These are phyloP conservation scores for Lactarius quietus DNA, from an alignment of 768 basidiomycete species.

Conservation along the genomic window DNA sequence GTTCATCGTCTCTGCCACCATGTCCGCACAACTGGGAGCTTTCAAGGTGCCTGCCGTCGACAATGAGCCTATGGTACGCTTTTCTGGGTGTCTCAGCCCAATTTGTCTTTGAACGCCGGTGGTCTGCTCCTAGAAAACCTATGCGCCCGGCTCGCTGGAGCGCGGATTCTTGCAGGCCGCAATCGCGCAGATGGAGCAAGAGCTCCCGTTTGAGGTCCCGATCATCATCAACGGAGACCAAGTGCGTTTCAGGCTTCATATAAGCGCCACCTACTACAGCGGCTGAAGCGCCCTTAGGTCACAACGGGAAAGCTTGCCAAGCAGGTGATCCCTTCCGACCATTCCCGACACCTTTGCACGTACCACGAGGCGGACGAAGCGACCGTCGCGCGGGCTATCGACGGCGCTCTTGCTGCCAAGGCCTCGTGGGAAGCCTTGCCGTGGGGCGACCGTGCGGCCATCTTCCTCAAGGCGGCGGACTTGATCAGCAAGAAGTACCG, in stretches of 20 bases:
- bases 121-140: slow-evolving; percentile 51
- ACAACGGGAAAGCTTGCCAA: slow-evolving; percentile 74
- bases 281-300: slow-evolving; percentile 44
- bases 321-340: slow-evolving; percentile 84
- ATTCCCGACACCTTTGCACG: slow-evolving; percentile 72
- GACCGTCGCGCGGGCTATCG: slow-evolving; percentile 74
- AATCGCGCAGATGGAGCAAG: slow-evolving; percentile 72
- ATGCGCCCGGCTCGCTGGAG: slow-evolving; percentile 77
- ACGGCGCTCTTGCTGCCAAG: slow-evolving; percentile 84
- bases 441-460: slow-evolving; percentile 95
- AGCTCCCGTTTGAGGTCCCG: slow-evolving; percentile 89
- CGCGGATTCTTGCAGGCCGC: slow-evolving; percentile 69
- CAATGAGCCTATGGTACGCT: slow-evolving; percentile 90
- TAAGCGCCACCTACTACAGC: neutral
- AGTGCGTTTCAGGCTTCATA: slow-evolving; percentile 41
- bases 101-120: neutral
- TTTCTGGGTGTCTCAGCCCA: neutral
- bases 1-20: slow-evolving; percentile 29
- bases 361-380: slow-evolving; percentile 88
- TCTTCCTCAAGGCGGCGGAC: slow-evolving; percentile 98
- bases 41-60: slow-evolving; percentile 84
- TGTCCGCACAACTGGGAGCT: slow-evolving; percentile 62
- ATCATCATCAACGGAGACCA: slow-evolving; percentile 88
- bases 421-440: slow-evolving; percentile 89
- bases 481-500: slow-evolving; percentile 94